phyloP scores from a whole-genome alignment of 495 filamentous ascomycete species.

The Talaromyces wortmannii region DNA sequence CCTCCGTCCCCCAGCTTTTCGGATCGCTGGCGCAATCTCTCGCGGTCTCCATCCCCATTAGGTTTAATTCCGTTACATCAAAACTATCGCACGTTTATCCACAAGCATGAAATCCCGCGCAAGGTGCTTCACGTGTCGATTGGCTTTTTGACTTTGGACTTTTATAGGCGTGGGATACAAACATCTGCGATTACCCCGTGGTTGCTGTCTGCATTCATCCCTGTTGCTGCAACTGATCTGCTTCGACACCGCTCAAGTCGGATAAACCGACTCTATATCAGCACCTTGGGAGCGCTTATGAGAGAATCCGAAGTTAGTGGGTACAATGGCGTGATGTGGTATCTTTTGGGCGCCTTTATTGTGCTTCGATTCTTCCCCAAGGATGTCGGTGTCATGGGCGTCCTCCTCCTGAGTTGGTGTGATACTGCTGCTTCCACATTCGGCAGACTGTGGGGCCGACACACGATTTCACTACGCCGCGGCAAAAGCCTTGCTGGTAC shows the following conservation, averaged over 20 bases:
- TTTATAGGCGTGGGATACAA: constrained; percentile 74
- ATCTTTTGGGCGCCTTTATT: constrained; percentile 81
- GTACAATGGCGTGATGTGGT: constrained; percentile 96
- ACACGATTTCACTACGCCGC: constrained; percentile 74
- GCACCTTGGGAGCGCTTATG: constrained; percentile 82
- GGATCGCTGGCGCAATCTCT: constrained; percentile 72
- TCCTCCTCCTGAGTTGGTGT: constrained; percentile 92
- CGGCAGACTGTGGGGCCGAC: constrained; percentile 77
- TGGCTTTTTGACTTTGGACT: constrained; percentile 80
- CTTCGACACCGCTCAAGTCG: constrained; percentile 71
- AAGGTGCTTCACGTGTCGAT: constrained; percentile 74
- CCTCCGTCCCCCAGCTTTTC: constrained; percentile 43
- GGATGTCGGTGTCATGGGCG: constrained; percentile 84
- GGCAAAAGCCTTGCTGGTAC: constrained; percentile 93
- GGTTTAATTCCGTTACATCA: constrained; percentile 92
- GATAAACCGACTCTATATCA: constrained; percentile 85
- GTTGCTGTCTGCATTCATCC: constrained; percentile 76
- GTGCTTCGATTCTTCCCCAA: constrained; percentile 86
- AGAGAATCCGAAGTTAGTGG: constrained; percentile 87
- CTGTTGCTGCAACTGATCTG: constrained; percentile 76
- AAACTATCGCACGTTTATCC: constrained; percentile 41
- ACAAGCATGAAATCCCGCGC: constrained; percentile 42
- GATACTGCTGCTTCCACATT: constrained; percentile 95
- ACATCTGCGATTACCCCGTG: constrained; percentile 70
- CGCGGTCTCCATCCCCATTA: constrained; percentile 81